Evolutionary conservation across 2,329 filamentous ascomycete genomes (phyloP).

Genomic region (Penicillium sp.): DNA sequence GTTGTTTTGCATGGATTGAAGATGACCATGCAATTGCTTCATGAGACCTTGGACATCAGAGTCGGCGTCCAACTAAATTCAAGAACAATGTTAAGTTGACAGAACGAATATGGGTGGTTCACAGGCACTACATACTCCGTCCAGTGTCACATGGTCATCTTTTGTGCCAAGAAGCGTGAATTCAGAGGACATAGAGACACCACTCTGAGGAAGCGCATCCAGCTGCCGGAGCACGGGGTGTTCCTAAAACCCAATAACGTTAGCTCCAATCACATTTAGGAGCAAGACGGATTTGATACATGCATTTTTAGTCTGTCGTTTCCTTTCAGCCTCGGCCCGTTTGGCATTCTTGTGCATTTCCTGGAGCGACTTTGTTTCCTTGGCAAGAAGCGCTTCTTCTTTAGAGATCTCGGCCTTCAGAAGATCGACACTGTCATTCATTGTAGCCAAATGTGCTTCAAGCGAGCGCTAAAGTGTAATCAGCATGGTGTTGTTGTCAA

Average conservation of each 20-base stretch:
- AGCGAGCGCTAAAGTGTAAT: conserved; percentile 33
- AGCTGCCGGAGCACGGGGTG: conserved; percentile 42
- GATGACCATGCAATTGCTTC: conserved; percentile 44
- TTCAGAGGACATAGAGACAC: conserved; percentile 21
- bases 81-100: conserved; percentile 10
- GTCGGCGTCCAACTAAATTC: conserved; percentile 37
- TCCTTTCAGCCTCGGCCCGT: conserved; percentile 39
- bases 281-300: neutral
- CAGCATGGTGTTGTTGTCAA: conserved; percentile 5
- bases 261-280: conserved; percentile 8
- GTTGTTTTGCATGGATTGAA: conserved; percentile 47
- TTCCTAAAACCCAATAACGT: conserved; percentile 31
- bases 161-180: conserved; percentile 31
- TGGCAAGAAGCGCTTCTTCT: conserved; percentile 43
- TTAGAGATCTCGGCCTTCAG: conserved; percentile 43
- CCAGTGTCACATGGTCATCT: conserved; percentile 29
- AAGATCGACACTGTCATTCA: conserved; percentile 41
- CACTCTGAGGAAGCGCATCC: conserved; percentile 21
- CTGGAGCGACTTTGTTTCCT: conserved; percentile 42
- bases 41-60: conserved; percentile 38
- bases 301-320: conserved; percentile 45
- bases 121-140: conserved; percentile 31
- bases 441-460: conserved; percentile 41
- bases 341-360: conserved; percentile 47
- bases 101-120: neutral